These are phyloP conservation scores for Dothistroma septosporum DNA, from an alignment of 2,329 filamentous ascomycete genomes.

Conservation along the genomic window DNA sequence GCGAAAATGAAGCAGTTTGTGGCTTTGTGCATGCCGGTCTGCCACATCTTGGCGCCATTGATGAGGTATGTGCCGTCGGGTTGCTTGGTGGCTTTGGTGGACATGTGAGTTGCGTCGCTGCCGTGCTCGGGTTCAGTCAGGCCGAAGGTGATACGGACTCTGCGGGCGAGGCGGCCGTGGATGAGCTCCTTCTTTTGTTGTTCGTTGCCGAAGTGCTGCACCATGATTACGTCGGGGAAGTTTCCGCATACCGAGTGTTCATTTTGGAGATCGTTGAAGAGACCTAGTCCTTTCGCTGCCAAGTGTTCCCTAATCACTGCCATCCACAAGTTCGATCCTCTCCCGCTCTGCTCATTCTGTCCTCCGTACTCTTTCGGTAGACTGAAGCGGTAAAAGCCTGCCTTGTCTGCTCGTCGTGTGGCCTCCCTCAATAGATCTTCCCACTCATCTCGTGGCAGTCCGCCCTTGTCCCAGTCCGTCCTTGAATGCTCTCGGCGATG, in stretches of 20 bases:
- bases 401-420: constrained; percentile 51
- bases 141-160: constrained; percentile 57
- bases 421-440: constrained; percentile 52
- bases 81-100: constrained; percentile 48
- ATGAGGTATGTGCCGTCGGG: constrained; percentile 51
- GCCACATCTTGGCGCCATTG: constrained; percentile 61
- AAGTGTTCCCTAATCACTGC: constrained; percentile 58
- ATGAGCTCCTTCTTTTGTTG: constrained; percentile 55
- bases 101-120: constrained; percentile 61
- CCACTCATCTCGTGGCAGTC: constrained; percentile 57
- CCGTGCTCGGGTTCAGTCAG: constrained; percentile 60
- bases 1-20: constrained; percentile 62
- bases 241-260: constrained; percentile 61
- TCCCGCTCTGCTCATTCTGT: constrained; percentile 41
- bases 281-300: constrained; percentile 54
- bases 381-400: constrained; percentile 58
- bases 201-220: constrained; percentile 56
- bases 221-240: constrained; percentile 60
- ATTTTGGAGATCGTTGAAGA: constrained; percentile 62
- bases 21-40: constrained; percentile 59
- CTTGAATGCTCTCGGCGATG: constrained; percentile 59
- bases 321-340: constrained; percentile 59
- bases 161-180: constrained; percentile 48
- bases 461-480: constrained; percentile 57
- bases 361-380: constrained; percentile 56